Percentiles rank a stretch among this genome's conserved stretches.
phyloP scores from a whole-genome alignment of 2,329 filamentous ascomycete genomes.

The Penicillium sp. region DNA sequence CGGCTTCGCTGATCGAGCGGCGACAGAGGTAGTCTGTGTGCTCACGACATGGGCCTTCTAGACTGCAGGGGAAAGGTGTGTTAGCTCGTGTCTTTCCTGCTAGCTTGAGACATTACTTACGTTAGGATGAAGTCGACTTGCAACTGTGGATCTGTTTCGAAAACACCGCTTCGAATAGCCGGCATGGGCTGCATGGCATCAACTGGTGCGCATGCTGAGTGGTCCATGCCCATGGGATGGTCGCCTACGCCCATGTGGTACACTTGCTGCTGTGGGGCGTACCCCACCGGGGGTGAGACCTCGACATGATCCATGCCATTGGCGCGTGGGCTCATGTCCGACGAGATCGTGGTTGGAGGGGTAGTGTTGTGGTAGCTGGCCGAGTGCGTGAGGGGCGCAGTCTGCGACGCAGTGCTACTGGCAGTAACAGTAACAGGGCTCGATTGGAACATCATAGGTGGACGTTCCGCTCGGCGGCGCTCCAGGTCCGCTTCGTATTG shows the following conservation, averaged over 20 bases:
- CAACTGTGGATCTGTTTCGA: conserved; percentile 48
- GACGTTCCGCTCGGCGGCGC: conserved; percentile 36
- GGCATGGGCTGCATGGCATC: conserved; percentile 15
- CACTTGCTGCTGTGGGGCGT: conserved; percentile 25
- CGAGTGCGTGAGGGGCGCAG: conserved; percentile 25
- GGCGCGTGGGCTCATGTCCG: conserved; percentile 31
- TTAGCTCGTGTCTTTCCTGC: background rate
- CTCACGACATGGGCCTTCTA: conserved; percentile 55
- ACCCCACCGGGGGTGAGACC: conserved; percentile 29
- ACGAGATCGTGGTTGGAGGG: conserved; percentile 36
- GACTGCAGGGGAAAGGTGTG: conserved; percentile 33
- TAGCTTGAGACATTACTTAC: conserved; percentile 33
- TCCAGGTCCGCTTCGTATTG: conserved; percentile 52
- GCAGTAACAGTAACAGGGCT: conserved; percentile 45
- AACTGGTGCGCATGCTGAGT: conserved; percentile 14
- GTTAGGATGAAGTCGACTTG: conserved; percentile 50
- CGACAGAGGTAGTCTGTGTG: conserved; percentile 85
- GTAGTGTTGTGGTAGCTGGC: conserved; percentile 30
- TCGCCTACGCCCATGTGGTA: conserved; percentile 26
- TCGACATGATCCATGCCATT: conserved; percentile 30
- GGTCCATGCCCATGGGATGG: conserved; percentile 27
- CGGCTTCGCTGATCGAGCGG: conserved; percentile 58
- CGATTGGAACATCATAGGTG: conserved; percentile 28
- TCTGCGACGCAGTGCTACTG: conserved; percentile 39
- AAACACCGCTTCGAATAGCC: conserved; percentile 38